Base-by-base conservation (phyloP, 371 early-diverging fungal genomes). In the Mucor ambiguus region DNA sequence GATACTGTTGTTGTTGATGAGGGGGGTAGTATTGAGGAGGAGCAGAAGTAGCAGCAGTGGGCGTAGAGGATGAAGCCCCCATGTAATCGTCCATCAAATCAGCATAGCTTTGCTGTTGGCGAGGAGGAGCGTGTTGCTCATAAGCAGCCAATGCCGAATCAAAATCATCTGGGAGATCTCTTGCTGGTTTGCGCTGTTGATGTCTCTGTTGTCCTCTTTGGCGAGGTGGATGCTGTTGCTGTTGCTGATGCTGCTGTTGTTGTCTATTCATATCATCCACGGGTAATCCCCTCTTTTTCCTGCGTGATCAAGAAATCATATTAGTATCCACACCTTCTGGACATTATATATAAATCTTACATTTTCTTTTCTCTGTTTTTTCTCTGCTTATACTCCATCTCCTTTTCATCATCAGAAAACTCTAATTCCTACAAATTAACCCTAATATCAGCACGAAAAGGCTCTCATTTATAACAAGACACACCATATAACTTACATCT, bases 351-450 rank as follows among this genome's bases (percentile, higher is more conserved):
- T 3, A 46, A n/a, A 49, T 49, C 58, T 73, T 64, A 71, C 76
- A 49, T 67, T 35, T 68, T 70, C 52, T 67, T 72, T 43, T 60
- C 67, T 60, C 38, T 61, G 24, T 74, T 65, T 68, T 87, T 89
- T 33, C 71, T 62, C 48, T 81, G 66, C 55, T 79, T 86, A 60
- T 81, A 75, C 54, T 83, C 85, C 66, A 75, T 71, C 71, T 95
- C 95, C 66, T 88, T 73, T 68, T 95, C 95, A 72, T 95, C 95
- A 72, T 95, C 95, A 24, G 94, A 93, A 65, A 94, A 95, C 64
- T 94, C 95, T 63, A 87, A 58, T 64, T 95, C 94, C 84, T 90
- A 70, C 10, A 20, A 30, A 30, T 22, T 0, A 22, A 8, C 5
- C 5, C 9, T 46, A 2, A 2, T 16, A 9, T 46, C 3, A 22